A percentile compares a stretch with the other conserved stretches of the same genome.
These are phyloP conservation scores for Galerina sulciceps DNA, from an alignment of 768 basidiomycete species.

Conservation along the genomic window DNA sequence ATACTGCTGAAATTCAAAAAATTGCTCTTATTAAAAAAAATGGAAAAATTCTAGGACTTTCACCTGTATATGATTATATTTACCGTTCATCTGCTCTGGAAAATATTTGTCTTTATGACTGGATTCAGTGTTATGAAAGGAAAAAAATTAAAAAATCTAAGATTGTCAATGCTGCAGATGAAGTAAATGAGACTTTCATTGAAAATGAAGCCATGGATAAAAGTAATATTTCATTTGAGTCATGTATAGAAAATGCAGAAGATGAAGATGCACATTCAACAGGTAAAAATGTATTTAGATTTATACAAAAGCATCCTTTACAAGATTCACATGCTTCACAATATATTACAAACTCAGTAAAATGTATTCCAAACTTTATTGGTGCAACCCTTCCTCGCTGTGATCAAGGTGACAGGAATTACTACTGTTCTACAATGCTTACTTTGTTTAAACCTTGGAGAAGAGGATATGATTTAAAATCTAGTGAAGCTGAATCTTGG, in stretches of 20 bases:
- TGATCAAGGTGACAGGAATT: slow-evolving; percentile 29
- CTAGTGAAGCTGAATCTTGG: too few species aligned
- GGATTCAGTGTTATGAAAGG: slow-evolving; percentile 13
- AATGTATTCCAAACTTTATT: slow-evolving; percentile 28
- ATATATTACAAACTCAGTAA: background rate
- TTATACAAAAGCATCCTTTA: slow-evolving; percentile 5
- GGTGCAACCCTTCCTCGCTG: slow-evolving; percentile 32
- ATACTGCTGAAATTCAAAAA: background rate
- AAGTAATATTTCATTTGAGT: too few species aligned
- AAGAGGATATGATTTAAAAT: too few species aligned
- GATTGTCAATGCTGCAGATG: too few species aligned
- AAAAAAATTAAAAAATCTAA: background rate
- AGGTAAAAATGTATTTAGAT: background rate
- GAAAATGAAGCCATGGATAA: too few species aligned
- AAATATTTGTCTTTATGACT: slow-evolving; percentile 32
- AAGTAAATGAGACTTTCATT: too few species aligned
- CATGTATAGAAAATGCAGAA: too few species aligned
- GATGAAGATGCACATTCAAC: too few species aligned
- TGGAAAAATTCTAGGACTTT: slow-evolving; percentile 21
- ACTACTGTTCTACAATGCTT: too few species aligned
- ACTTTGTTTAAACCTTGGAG: too few species aligned
- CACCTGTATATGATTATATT: slow-evolving; percentile 24
- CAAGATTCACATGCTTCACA: slow-evolving; percentile 11
- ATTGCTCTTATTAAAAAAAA: slow-evolving; percentile 20
- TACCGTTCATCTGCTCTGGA: slow-evolving; percentile 25